Evolutionary conservation across 1,139 yeast genomes (phyloP).

Genomic region (Scheffersomyces stambukii): DNA sequence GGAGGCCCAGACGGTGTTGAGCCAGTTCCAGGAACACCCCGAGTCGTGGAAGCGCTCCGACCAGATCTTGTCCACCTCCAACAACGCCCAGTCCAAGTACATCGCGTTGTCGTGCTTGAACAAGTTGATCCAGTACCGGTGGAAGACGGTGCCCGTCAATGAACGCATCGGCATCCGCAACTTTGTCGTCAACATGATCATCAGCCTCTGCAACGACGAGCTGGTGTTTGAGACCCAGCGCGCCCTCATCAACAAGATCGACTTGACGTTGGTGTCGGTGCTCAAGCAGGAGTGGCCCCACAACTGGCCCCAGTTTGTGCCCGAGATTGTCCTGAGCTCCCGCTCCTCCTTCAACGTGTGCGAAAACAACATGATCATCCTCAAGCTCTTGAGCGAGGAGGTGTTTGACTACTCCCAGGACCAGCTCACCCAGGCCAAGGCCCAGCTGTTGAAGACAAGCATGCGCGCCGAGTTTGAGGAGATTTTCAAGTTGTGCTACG

Average conservation of each 20-base stretch:
- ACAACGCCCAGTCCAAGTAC: constrained; percentile 83
- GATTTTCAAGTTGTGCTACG: constrained; percentile 88
- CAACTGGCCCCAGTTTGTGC: constrained; percentile 96
- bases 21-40: constrained; percentile 89
- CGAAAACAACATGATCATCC: constrained; percentile 93
- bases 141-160: constrained; percentile 88
- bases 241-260: constrained; percentile 88
- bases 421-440: constrained; percentile 95
- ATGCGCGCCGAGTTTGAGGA: constrained; percentile 91
- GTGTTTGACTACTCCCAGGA: constrained; percentile 93
- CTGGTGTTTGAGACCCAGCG: constrained; percentile 68
- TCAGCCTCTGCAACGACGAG: constrained; percentile 85
- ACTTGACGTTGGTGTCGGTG: constrained; percentile 87
- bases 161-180: constrained; percentile 89
- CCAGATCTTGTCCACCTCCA: constrained; percentile 74
- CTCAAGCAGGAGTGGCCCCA: constrained; percentile 99
- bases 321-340: constrained; percentile 84
- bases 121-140: constrained; percentile 81
- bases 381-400: constrained; percentile 87
- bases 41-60: constrained; percentile 97
- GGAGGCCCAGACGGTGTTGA: constrained; percentile 77
- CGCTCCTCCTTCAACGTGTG: constrained; percentile 88
- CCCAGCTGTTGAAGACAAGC: constrained; percentile 72
- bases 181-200: constrained; percentile 86
- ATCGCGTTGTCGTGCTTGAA: constrained; percentile 89